phyloP scores from a whole-genome alignment of 73 alveolate species.

The Paramecium biaurelia region DNA sequence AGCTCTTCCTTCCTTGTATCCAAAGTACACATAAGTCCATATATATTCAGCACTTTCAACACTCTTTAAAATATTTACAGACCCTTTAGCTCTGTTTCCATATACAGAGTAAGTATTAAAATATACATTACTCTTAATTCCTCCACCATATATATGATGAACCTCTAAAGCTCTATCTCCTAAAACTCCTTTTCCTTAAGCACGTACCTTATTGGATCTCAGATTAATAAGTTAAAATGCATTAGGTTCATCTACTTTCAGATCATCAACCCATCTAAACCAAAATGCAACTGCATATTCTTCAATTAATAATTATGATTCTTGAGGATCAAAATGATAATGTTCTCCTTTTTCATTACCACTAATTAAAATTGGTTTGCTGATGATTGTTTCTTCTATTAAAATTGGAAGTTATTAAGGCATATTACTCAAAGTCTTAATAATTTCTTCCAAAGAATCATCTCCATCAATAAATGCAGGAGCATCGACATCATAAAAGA shows the following conservation, averaged over 20 bases:
- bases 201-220: not conserved
- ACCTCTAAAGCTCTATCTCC: slow-evolving; percentile 31
- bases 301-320: slow-evolving; percentile 10
- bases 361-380: not conserved
- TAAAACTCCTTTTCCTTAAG: slow-evolving; percentile 5
- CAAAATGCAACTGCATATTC: slow-evolving; percentile 19
- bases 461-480: slow-evolving; percentile 49
- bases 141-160: slow-evolving; percentile 30
- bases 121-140: not conserved
- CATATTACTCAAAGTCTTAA: not conserved
- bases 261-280: slow-evolving; percentile 41
- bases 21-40: slow-evolving; percentile 46
- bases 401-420: not conserved
- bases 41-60: not conserved
- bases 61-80: not conserved
- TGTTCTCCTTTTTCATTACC: slow-evolving; percentile 32
- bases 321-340: not conserved
- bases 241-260: slow-evolving; percentile 38
- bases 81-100: slow-evolving; percentile 4
- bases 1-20: not conserved
- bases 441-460: not conserved
- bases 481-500: slow-evolving; percentile 40
- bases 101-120: not conserved
- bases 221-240: not conserved
- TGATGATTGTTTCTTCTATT: not conserved